phyloP scores from a whole-genome alignment of 208 protist species.

The Acanthamoeba culbertsoni region DNA sequence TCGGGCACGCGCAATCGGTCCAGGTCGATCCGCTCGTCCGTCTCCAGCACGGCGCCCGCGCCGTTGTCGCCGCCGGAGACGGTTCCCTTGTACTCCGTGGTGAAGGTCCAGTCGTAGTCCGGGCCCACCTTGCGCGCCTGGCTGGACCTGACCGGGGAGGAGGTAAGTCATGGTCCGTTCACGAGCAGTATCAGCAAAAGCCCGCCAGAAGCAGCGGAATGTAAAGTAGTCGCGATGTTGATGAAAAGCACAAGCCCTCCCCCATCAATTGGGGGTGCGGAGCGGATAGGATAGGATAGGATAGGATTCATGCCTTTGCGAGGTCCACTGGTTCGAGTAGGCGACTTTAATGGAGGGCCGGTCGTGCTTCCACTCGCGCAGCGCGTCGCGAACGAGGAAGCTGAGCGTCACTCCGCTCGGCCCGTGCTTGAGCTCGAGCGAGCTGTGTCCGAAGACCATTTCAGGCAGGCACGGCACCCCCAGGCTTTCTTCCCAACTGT shows the following conservation, averaged over 20 bases:
- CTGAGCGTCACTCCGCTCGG: neutral
- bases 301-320: neutral
- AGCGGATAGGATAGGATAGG: too few relatives aligned
- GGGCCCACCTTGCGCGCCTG: neutral
- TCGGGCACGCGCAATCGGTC: neutral
- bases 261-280: too few relatives aligned
- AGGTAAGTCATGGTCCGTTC: neutral
- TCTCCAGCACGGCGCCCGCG: neutral
- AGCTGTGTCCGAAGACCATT: conserved; percentile 50
- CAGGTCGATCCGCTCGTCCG: neutral
- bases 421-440: neutral
- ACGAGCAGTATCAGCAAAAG: too few relatives aligned
- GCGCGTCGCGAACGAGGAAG: neutral
- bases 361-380: neutral
- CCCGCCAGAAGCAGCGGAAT: too few relatives aligned
- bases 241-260: neutral
- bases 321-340: conserved; percentile 19
- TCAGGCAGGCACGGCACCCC: neutral
- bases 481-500: neutral
- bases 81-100: neutral
- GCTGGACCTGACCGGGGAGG: neutral
- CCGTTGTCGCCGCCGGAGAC: neutral
- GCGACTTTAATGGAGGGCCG: neutral
- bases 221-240: too few relatives aligned
- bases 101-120: conserved; percentile 50